phyloP scores from a whole-genome alignment of 192 early-diverging fungal species.

The Coemansia javaensis region DNA sequence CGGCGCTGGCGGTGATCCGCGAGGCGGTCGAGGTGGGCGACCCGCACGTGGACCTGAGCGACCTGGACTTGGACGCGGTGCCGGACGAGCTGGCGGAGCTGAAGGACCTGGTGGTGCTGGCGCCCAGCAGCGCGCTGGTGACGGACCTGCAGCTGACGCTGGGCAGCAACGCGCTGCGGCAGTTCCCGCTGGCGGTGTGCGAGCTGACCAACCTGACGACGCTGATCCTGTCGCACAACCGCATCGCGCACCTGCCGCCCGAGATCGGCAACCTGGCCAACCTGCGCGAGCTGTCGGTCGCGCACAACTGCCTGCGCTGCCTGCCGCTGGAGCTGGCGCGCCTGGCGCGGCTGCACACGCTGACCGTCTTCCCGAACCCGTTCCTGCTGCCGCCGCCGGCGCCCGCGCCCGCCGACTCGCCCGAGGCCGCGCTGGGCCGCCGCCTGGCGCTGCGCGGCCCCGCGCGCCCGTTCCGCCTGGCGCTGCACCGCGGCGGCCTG shows the following conservation, averaged over 20 bases:
- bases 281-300: conserved; percentile 45
- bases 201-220: conserved; percentile 50
- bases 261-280: conserved; percentile 43
- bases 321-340: conserved; percentile 37
- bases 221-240: conserved; percentile 45
- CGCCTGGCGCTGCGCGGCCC: neutral
- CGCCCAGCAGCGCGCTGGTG: conserved; percentile 32
- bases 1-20: conserved; percentile 40
- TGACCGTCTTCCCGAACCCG: conserved; percentile 40
- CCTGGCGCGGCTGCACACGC: conserved; percentile 21
- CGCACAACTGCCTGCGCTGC: conserved; percentile 29
- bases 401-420: neutral
- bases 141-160: conserved; percentile 37
- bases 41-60: conserved; percentile 48
- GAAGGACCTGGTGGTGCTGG: conserved; percentile 44
- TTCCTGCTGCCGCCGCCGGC: conserved; percentile 13
- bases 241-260: conserved; percentile 39
- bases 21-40: conserved; percentile 44
- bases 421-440: conserved; percentile 5
- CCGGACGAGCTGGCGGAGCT: conserved; percentile 51
- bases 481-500: conserved; percentile 6
- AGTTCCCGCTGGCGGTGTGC: conserved; percentile 40
- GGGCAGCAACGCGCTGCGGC: conserved; percentile 23
- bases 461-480: conserved; percentile 14
- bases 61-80: conserved; percentile 35